These are phyloP conservation scores for Leccinum ambiguum DNA, from an alignment of 1,284 basidiomycete species.

Conservation along the genomic window DNA sequence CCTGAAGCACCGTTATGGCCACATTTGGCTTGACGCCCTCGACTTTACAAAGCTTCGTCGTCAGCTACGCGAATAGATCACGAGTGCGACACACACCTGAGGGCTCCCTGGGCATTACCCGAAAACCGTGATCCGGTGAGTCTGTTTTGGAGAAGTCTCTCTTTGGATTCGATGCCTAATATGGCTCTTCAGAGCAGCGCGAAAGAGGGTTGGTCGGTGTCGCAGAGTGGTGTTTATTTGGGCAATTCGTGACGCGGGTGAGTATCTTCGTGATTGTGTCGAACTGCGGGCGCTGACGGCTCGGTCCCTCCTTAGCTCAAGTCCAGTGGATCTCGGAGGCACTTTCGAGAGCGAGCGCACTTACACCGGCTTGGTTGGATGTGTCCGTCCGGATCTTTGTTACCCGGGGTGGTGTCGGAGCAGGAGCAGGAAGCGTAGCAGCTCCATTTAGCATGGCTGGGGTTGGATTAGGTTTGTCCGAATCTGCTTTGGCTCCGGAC, in stretches of 20 bases:
- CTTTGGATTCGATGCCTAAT: not conserved
- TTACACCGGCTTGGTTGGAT: constrained; percentile 24
- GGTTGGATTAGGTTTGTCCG: not conserved
- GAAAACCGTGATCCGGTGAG: constrained; percentile 34
- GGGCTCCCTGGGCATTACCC: too few relatives aligned
- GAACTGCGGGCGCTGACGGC: not conserved
- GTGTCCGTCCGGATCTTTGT: constrained; percentile 37
- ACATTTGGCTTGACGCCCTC: constrained; percentile 34
- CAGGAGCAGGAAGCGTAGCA: not conserved
- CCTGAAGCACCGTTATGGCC: constrained; percentile 19
- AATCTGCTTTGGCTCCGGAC: constrained; percentile 14
- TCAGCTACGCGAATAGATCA: not conserved
- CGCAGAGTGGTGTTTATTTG: constrained; percentile 38
- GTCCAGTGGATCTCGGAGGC: constrained; percentile 36
- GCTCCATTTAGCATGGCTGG: not conserved
- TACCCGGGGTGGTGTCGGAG: constrained; percentile 23
- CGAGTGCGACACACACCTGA: too few relatives aligned
- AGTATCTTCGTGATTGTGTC: constrained; percentile 8
- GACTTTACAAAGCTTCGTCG: constrained; percentile 18
- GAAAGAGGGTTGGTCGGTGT: constrained; percentile 23
- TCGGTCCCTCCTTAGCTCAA: constrained; percentile 20
- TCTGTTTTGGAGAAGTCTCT: not conserved
- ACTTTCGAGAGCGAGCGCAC: constrained; percentile 26
- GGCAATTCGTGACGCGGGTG: constrained; percentile 39
- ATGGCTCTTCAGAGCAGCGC: constrained; percentile 25